Evolutionary conservation across 305 asterid species (phyloP).

Genomic region (Coffea humblotiana): DNA sequence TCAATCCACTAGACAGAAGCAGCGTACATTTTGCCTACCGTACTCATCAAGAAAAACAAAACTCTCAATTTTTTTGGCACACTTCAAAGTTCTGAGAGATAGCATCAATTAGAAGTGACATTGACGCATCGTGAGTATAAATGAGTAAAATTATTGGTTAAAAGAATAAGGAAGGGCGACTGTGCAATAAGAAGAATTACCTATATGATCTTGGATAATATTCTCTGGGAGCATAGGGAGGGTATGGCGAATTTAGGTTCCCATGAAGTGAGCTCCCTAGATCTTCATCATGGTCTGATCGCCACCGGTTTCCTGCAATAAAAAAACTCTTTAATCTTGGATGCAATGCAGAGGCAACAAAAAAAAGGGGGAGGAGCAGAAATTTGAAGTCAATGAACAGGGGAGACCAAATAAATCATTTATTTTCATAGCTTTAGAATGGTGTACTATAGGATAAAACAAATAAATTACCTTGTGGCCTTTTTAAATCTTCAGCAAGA

Average conservation of each 20-base stretch:
- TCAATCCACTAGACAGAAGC: neutral
- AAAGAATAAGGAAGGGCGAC: neutral
- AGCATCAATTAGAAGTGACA: neutral
- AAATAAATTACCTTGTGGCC: constrained; percentile 57
- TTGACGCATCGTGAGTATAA: neutral
- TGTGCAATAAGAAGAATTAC: constrained; percentile 9
- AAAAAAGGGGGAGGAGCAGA: neutral
- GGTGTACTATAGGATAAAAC: neutral
- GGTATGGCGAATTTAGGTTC: constrained; percentile 45
- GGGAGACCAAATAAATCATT: neutral
- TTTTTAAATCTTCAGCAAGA: constrained; percentile 68
- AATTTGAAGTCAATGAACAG: neutral
- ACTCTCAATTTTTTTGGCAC: neutral
- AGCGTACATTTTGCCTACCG: neutral
- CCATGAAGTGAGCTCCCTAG: constrained; percentile 54
- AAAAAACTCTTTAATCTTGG: constrained; percentile 10
- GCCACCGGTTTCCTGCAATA: constrained; percentile 64
- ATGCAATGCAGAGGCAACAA: neutral
- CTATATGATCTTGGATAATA: constrained; percentile 23
- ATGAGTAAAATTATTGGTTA: neutral
- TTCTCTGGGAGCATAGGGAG: constrained; percentile 56
- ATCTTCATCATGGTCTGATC: constrained; percentile 54
- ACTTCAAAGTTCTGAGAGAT: neutral
- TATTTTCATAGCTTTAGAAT: neutral
- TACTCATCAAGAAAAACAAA: neutral